Evolutionary conservation across 768 basidiomycete species (phyloP), one percentile per base, ranked within the genome.

Genomic region (Panus rudis): DNA sequence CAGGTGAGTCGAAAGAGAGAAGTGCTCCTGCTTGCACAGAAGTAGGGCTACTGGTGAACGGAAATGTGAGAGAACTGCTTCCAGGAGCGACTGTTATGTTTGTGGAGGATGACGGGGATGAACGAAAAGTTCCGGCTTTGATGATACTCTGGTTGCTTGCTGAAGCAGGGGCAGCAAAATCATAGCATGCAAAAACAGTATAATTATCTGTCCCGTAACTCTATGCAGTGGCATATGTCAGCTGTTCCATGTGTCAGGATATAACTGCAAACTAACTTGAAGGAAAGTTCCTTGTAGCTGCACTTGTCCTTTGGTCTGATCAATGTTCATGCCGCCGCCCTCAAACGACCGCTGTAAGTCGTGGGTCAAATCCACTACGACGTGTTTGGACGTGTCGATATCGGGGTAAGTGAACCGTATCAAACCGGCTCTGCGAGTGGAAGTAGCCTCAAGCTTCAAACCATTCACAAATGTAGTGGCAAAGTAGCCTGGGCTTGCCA

Each of bases 161-260:
- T 11, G 52, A 48, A 6, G 52, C 38, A 0, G 66, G 58, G 5
- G 64, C 54, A 14, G 50, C 41, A 37, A 74, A 72, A 48, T 74
- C 72, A 48, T 75, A 75, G 52, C 73, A 75, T 13, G 60, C 71
- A 41, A 59, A 70, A 0, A 62, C 71, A 3, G 70, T 73, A 52
- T 74, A 75, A 51, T 75, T 75, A 38, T 66, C 62, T 13, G 63
- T 57, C 4, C 71, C 71, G 37, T 73, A 73, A 52, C 70, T 73
- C 70, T 73, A 41, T 14, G 28, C 3, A 14, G n/a, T n/a, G n/a
- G n/a, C n/a, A n/a, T 14, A 35, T 30, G 21, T 35, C 33, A 17
- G 6, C 33, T 20, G 6, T 17, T 35, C 33, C n/a, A 20, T 35
- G 28, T 24, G 24, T 20, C 12, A 2, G 31, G 35, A 20, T 8